Base-by-base conservation (phyloP, 306 rosid species). In the Cucurbita moschata region DNA sequence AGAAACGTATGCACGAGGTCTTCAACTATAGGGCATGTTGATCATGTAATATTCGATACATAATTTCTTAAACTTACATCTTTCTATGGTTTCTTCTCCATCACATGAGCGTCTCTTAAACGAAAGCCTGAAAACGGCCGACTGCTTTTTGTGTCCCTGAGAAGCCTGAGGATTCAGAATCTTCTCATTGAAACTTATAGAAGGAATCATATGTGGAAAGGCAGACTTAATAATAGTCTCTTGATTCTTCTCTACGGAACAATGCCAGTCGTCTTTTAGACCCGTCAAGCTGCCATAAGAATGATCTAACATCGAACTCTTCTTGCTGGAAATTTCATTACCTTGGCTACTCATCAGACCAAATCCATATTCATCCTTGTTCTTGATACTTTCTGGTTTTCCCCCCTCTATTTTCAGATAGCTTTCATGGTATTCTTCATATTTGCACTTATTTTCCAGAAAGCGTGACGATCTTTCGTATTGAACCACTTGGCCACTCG, bases 31-130 rank as follows among this genome's bases (percentile, higher is more conserved):
- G 35, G 35, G 4, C 35, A 30, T 30, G 35, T 30, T 18, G 38
- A 19, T 35, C 72, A 18, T 5, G 19, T 11, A 43, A 43, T 21
- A 43, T 66, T 66, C 19, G 53, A 66, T 43, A 43, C 9, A 0
- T 43, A 37, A 62, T 37, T 11, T 62, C 69, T 38, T 62, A 19
- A 44, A 66, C 97, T 77, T 89, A 94, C 99, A 59, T 30, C 71
- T 85, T 66, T 84, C 88, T 63, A 44, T 21, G 75, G 89, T 4
- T 79, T 88, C 95, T 52, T 90, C 92, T 69, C 84, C 81, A 46
- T 91, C 99, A 77, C 86, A 86, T 18, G 99, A 94, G 71, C 83
- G 82, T 57, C 92, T 74, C 79, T 91, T 91, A 79, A 94, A 89
- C 57, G 99, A 94, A 79, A 89, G 95, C 79, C 79, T 87, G 75